Conservation (phyloP, 2,329 filamentous ascomycete species). For the Triangularia verruculosa region DNA sequence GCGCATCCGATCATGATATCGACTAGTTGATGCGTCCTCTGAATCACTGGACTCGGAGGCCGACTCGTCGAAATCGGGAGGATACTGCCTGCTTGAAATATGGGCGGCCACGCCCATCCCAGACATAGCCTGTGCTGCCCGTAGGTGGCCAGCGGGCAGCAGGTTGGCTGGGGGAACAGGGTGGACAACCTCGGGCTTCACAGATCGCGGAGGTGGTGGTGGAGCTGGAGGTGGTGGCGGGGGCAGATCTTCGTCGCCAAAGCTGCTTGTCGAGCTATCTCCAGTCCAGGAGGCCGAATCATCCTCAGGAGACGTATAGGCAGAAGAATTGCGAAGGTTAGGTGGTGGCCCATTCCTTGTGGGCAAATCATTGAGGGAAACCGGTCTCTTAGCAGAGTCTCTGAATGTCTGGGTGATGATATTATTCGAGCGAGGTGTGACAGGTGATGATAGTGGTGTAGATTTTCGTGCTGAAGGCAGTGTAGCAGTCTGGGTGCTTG, state of each 20-base stretch:
- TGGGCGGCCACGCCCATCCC: not conserved
- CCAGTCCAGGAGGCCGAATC: not conserved
- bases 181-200: not conserved
- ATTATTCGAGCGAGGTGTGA: not conserved
- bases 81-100: not conserved
- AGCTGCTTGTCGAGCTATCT: not conserved
- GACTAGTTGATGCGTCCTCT: conserved; percentile 11
- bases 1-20: not conserved
- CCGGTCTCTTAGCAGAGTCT: not conserved
- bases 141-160: not conserved
- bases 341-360: not conserved
- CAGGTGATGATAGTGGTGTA: not conserved
- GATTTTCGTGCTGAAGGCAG: not conserved
- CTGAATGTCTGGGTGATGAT: not conserved
- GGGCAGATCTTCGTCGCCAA: not conserved
- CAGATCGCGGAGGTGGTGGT: not conserved
- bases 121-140: not conserved
- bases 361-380: not conserved
- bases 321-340: not conserved
- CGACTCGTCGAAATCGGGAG: conserved; percentile 1
- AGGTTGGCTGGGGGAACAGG: not conserved
- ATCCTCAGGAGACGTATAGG: not conserved
- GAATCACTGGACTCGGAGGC: conserved; percentile 14
- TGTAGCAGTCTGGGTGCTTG: not conserved
- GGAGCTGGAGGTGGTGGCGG: not conserved